phyloP scores from a whole-genome alignment of 441 rosid genomes.

The Dalechampia spathulata region DNA sequence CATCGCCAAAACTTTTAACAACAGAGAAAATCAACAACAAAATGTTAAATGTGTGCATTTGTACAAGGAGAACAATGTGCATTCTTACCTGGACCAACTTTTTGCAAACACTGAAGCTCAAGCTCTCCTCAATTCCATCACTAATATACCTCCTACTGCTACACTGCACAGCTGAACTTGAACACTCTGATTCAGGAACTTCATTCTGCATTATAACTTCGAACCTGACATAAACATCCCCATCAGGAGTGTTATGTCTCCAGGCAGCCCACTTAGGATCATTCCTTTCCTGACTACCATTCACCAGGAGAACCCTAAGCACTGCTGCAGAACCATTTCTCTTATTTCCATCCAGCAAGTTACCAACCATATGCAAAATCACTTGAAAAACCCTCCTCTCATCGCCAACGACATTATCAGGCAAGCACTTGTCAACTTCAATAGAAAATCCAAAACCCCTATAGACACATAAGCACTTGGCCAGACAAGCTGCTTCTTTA shows the following conservation, averaged over 20 bases:
- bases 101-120: slow-evolving; percentile 88
- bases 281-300: slow-evolving; percentile 60
- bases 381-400: slow-evolving; percentile 82
- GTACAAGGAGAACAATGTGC: no score
- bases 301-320: slow-evolving; percentile 46
- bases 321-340: slow-evolving; percentile 38
- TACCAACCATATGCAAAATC: slow-evolving; percentile 76
- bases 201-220: slow-evolving; percentile 42
- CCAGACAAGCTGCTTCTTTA: slow-evolving; percentile 71
- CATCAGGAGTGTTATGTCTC: slow-evolving; percentile 51
- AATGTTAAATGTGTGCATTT: no score
- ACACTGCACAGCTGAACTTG: slow-evolving; percentile 35
- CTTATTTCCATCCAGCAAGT: slow-evolving; percentile 41
- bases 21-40: no score
- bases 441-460: slow-evolving; percentile 48
- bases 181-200: slow-evolving; percentile 31
- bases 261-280: slow-evolving; percentile 72
- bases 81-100: slow-evolving; percentile 72
- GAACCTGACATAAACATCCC: slow-evolving; percentile 56
- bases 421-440: slow-evolving; percentile 64
- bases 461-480: slow-evolving; percentile 66
- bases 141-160: slow-evolving; percentile 39
- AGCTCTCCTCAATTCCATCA: slow-evolving; percentile 47
- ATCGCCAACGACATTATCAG: slow-evolving; percentile 69
- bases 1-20: background rate